phyloP scores from a whole-genome alignment of 106 monocot genomes.

The Iris macrosiphon region DNA sequence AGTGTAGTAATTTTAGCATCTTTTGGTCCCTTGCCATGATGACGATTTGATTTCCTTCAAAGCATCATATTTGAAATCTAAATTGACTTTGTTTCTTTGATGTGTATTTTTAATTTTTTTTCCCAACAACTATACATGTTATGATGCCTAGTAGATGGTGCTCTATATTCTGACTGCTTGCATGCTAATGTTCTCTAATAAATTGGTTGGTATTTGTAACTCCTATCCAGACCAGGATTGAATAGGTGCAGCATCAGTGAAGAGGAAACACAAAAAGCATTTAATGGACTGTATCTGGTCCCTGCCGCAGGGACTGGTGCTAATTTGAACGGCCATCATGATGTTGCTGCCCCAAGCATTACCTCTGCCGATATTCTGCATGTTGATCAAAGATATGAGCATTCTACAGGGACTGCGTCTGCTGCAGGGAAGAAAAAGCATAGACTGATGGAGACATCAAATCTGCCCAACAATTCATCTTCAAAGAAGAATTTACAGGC shows the following conservation, averaged over 20 bases:
- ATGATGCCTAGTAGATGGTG: not conserved
- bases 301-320: constrained; percentile 25
- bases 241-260: constrained; percentile 66
- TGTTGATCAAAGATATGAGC: constrained; percentile 14
- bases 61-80: no score
- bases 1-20: no score
- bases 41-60: no score
- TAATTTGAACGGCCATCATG: constrained; percentile 21
- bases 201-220: constrained; percentile 7
- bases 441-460: constrained; percentile 19
- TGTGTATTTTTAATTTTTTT: no score
- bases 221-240: constrained; percentile 55
- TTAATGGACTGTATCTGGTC: constrained; percentile 42
- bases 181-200: constrained; percentile 3
- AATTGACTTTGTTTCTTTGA: no score
- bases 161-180: not conserved
- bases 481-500: constrained; percentile 16
- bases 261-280: constrained; percentile 66
- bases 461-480: constrained; percentile 11
- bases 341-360: constrained; percentile 17
- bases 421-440: constrained; percentile 42
- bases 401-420: constrained; percentile 6
- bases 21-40: no score
- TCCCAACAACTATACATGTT: no score
- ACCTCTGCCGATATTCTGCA: constrained; percentile 7